phyloP scores from a whole-genome alignment of 306 rosid genomes.

The Canavalia ensiformis region DNA sequence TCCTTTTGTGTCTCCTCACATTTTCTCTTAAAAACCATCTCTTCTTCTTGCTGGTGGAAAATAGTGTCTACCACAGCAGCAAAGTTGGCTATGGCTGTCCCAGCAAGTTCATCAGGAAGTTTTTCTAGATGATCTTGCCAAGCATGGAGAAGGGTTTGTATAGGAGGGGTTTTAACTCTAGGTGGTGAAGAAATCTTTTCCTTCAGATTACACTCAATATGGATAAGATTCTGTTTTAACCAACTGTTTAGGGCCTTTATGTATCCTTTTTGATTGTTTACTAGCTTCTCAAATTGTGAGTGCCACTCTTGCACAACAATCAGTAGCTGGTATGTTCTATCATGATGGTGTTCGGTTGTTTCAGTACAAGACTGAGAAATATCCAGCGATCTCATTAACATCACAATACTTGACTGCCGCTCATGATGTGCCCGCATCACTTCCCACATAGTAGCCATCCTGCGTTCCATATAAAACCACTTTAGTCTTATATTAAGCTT shows the following conservation, averaged over 20 bases:
- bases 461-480: slow-evolving; percentile 52
- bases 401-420: slow-evolving; percentile 57
- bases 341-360: slow-evolving; percentile 88
- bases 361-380: slow-evolving; percentile 75
- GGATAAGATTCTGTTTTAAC: slow-evolving; percentile 85
- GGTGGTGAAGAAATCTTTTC: slow-evolving; percentile 97
- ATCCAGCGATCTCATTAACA: slow-evolving; percentile 62
- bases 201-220: slow-evolving; percentile 86
- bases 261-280: slow-evolving; percentile 77
- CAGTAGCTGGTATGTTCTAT: slow-evolving; percentile 72
- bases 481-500: slow-evolving; percentile 44
- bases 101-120: slow-evolving; percentile 82
- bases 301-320: slow-evolving; percentile 82
- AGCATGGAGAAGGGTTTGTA: slow-evolving; percentile 66
- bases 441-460: slow-evolving; percentile 92
- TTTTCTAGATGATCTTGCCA: slow-evolving; percentile 87
- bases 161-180: slow-evolving; percentile 71
- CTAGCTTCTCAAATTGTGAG: slow-evolving; percentile 69
- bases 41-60: slow-evolving; percentile 69
- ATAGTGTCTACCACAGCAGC: slow-evolving; percentile 73
- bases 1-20: slow-evolving; percentile 84
- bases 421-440: slow-evolving; percentile 67
- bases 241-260: slow-evolving; percentile 73
- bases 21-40: slow-evolving; percentile 67
- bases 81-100: slow-evolving; percentile 72